Conservation (phyloP, 2,329 filamentous ascomycete species). For the Claviceps sp. region DNA sequence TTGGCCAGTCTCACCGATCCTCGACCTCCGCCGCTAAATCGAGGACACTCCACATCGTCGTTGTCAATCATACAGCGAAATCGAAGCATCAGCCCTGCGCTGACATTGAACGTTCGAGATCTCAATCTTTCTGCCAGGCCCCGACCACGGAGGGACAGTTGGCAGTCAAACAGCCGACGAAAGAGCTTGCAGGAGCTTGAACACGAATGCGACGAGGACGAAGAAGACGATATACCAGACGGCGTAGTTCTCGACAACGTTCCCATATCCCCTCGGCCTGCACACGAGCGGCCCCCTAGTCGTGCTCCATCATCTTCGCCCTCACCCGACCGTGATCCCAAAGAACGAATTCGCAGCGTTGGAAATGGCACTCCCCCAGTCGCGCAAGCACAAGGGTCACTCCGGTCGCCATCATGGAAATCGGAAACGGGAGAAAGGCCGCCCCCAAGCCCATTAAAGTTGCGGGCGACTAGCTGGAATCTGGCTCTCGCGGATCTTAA, state of each 20-base stretch:
- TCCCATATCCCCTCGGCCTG: constrained; percentile 61
- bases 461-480: constrained; percentile 62
- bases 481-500: constrained; percentile 55
- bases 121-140: constrained; percentile 19
- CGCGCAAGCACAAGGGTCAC: constrained; percentile 44
- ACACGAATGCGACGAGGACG: constrained; percentile 62
- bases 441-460: constrained; percentile 30
- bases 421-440: constrained; percentile 27
- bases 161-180: constrained; percentile 51
- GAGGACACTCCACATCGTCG: constrained; percentile 23
- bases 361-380: constrained; percentile 52
- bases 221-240: constrained; percentile 66
- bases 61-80: constrained; percentile 26
- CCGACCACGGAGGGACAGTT: constrained; percentile 48
- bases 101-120: constrained; percentile 31
- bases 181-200: constrained; percentile 62
- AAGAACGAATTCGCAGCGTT: constrained; percentile 39
- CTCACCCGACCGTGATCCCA: constrained; percentile 38
- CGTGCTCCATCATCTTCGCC: constrained; percentile 38
- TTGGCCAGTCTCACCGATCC: constrained; percentile 24
- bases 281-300: constrained; percentile 40
- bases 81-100: constrained; percentile 38
- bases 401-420: constrained; percentile 44
- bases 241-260: constrained; percentile 71
- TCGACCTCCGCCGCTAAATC: constrained; percentile 15